phyloP scores from a whole-genome alignment of 768 basidiomycete genomes.

The Gymnopilus junonius region DNA sequence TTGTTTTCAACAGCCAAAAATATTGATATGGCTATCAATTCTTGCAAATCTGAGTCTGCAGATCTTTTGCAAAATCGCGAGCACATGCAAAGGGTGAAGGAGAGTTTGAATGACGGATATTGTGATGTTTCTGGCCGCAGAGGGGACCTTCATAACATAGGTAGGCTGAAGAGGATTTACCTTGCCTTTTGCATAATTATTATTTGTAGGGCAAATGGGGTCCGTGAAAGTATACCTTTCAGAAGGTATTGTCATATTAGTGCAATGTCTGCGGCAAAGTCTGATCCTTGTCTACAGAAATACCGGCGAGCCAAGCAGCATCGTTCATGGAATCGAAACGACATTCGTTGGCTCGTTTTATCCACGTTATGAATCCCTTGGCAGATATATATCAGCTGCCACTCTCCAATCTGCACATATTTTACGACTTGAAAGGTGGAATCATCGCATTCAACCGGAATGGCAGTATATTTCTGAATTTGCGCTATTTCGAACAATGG shows the following conservation, averaged over 20 bases:
- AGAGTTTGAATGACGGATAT: constrained; percentile 80
- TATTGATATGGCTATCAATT: constrained; percentile 72
- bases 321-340: constrained; percentile 55
- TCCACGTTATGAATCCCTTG: constrained; percentile 68
- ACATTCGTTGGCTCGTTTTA: constrained; percentile 72
- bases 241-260: constrained; percentile 45
- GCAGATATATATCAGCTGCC: constrained; percentile 77
- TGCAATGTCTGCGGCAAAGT: not conserved
- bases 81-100: constrained; percentile 73
- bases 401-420: constrained; percentile 77
- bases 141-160: constrained; percentile 64
- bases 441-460: constrained; percentile 93
- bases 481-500: constrained; percentile 86
- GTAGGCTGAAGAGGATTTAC: constrained; percentile 36
- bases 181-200: not conserved
- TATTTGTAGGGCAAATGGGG: constrained; percentile 59
- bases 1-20: constrained; percentile 51
- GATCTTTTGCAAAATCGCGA: constrained; percentile 65
- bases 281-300: constrained; percentile 46
- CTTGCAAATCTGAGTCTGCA: constrained; percentile 71
- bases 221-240: constrained; percentile 66
- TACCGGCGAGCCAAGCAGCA: constrained; percentile 45
- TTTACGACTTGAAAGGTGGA: constrained; percentile 80
- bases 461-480: constrained; percentile 87
- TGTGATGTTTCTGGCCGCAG: constrained; percentile 75